Base-by-base conservation (phyloP, 2,329 filamentous ascomycete species). In the Acephala macrosclerotiorum region DNA sequence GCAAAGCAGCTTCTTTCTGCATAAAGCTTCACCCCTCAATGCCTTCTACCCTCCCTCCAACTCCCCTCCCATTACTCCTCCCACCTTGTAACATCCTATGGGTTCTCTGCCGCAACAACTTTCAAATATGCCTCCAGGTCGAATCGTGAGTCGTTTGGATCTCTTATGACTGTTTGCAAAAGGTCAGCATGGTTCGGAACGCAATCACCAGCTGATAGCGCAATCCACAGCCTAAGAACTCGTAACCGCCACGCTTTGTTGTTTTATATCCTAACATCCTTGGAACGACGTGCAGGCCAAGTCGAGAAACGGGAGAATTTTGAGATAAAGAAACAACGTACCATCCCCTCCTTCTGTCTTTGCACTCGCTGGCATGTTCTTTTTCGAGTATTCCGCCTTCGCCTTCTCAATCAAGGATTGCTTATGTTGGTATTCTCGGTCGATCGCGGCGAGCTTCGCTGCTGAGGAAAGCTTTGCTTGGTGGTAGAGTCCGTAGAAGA, bases 401-500 rank as follows among this genome's bases (percentile, higher is more conserved):
- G 96, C 96, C 82, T 97, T 87, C 76, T 91, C 84, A 85, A 99
- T 98, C 85, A 98, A 86, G 75, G 89, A 88, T 82, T 94, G 87
- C 87, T 98, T 96, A 83, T 93, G 91, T 78, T 94, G 86, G 80
- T 95, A 98, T 80, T 97, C 93, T 78, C 89, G 88, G 81, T 96
- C 84, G 75, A 88, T 86, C 75, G 90, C 87, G 73, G 89, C 85
- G 68, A 86, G 82, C 82, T 89, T 91, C 77, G 94, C 89, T 76
- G 87, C 81, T 64, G 91, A 81, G 73, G 83, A 90, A 80, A 99
- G 91, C 69, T 88, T 87, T 77, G 91, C 86, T 85, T 99, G 96
- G 85, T 97, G 95, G 82, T 90, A 92, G 85, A 97, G 89, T 80
- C 96, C 96, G 85, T 99, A 99, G 83, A 97, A 90, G 79, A 98